These are phyloP conservation scores for Nasturtium officinale DNA, from an alignment of 345 rosid species.

Conservation along the genomic window DNA sequence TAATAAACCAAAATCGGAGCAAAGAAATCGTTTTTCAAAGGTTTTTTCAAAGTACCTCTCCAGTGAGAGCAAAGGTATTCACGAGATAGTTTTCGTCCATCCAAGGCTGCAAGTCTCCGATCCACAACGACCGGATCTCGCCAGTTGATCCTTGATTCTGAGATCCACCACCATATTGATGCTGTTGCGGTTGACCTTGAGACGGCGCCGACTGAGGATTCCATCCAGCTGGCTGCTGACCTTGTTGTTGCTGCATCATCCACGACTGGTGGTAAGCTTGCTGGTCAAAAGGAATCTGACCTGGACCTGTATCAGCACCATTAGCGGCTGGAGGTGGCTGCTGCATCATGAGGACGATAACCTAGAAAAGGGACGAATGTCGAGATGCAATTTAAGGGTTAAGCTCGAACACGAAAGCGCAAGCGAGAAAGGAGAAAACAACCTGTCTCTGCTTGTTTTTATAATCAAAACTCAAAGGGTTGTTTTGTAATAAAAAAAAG, in stretches of 20 bases:
- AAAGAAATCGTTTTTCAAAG: background rate
- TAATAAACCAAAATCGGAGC: background rate
- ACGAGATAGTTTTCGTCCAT: slow-evolving; percentile 88
- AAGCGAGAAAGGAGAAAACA: background rate
- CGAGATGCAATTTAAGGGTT: slow-evolving; percentile 10
- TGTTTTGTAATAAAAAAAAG: no score
- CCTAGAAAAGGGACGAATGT: slow-evolving; percentile 25
- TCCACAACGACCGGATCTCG: slow-evolving; percentile 86
- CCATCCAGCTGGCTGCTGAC: slow-evolving; percentile 81
- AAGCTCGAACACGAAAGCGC: slow-evolving; percentile 21
- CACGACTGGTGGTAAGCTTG: slow-evolving; percentile 48
- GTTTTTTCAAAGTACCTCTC: slow-evolving; percentile 55
- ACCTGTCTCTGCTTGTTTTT: background rate
- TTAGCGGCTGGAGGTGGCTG: slow-evolving; percentile 66
- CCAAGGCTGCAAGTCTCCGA: slow-evolving; percentile 89
- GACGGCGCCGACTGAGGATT: slow-evolving; percentile 72
- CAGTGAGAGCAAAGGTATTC: slow-evolving; percentile 55
- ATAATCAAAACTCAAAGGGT: background rate
- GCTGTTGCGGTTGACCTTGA: slow-evolving; percentile 53
- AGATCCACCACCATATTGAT: slow-evolving; percentile 46
- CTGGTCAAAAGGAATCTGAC: slow-evolving; percentile 46
- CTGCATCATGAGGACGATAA: slow-evolving; percentile 65
- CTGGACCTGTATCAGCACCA: slow-evolving; percentile 43
- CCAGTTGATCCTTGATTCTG: slow-evolving; percentile 41
- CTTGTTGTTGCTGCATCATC: slow-evolving; percentile 70